A percentile compares a stretch with the other conserved stretches of the same genome.
Conservation (phyloP, 1,284 basidiomycete species). For the Ustilago curta region DNA sequence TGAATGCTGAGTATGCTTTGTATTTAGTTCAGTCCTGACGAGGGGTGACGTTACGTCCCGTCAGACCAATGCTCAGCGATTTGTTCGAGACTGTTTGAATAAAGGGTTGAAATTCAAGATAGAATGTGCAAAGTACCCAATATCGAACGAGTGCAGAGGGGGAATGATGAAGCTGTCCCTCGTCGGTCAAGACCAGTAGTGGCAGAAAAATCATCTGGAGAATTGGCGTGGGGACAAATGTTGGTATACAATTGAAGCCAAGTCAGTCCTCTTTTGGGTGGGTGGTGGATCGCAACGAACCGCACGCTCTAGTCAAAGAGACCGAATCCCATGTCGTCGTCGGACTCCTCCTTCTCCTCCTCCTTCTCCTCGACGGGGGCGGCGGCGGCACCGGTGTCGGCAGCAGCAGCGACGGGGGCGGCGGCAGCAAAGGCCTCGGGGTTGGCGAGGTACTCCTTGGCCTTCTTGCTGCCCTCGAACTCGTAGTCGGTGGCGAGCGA, state of each 20-base stretch:
- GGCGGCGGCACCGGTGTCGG: constrained; percentile 74
- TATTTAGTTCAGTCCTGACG: too few species aligned
- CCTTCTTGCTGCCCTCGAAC: constrained; percentile 93
- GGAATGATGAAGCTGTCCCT: neutral
- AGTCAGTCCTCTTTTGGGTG: constrained; percentile 1
- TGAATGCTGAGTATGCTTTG: too few species aligned
- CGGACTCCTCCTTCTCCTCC: constrained; percentile 78
- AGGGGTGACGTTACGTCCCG: too few species aligned
- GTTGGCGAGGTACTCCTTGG: constrained; percentile 96
- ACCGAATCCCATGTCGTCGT: constrained; percentile 72
- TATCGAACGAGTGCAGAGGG: too few species aligned
- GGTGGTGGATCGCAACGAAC: too few species aligned
- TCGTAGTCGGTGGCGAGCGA: constrained; percentile 93
- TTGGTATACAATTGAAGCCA: neutral
- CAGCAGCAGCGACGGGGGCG: constrained; percentile 76
- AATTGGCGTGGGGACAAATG: too few species aligned
- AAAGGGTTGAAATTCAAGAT: too few species aligned
- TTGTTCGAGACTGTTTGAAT: too few species aligned
- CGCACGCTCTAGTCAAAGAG: constrained; percentile 81
- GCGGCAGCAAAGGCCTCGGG: constrained; percentile 92
- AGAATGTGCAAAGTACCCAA: too few species aligned
- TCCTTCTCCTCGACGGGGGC: constrained; percentile 71
- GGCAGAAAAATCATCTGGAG: too few species aligned
- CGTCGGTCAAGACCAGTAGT: neutral
- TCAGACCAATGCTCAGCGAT: too few species aligned